Evolutionary conservation across 1,284 basidiomycete species (phyloP).

Genomic region (Caloboletus inedulis): DNA sequence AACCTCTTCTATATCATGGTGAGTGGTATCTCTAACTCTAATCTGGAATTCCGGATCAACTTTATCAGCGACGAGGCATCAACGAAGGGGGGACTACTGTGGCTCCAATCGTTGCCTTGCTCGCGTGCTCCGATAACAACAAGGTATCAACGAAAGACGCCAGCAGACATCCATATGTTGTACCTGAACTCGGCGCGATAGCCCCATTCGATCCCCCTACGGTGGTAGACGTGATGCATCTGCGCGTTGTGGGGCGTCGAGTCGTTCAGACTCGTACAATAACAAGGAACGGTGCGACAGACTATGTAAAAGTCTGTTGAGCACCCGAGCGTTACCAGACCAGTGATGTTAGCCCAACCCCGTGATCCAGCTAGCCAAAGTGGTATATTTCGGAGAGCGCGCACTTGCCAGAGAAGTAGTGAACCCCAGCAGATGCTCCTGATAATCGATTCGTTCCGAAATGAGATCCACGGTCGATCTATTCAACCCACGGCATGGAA

Average conservation of each 20-base stretch:
- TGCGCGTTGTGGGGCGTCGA: slow-evolving; percentile 47
- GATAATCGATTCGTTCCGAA: not conserved
- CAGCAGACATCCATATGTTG: slow-evolving; percentile 64
- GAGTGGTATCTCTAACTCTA: slow-evolving; percentile 51
- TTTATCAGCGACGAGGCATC: slow-evolving; percentile 4
- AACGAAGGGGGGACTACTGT: slow-evolving; percentile 55
- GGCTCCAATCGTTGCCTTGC: slow-evolving; percentile 56
- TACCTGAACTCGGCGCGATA: slow-evolving; percentile 50
- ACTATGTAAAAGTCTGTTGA: slow-evolving; percentile 75
- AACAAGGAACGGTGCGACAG: slow-evolving; percentile 6
- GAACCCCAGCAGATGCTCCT: slow-evolving; percentile 69
- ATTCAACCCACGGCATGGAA: slow-evolving; percentile 64
- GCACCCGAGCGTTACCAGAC: slow-evolving; percentile 63
- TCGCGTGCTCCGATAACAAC: slow-evolving; percentile 52
- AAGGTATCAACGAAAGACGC: slow-evolving; percentile 65
- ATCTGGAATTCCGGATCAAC: not conserved
- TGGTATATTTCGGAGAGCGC: slow-evolving; percentile 51
- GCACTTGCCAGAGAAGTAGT: slow-evolving; percentile 73
- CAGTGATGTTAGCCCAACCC: slow-evolving; percentile 61
- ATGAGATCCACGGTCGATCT: not conserved
- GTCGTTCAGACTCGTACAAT: slow-evolving; percentile 8
- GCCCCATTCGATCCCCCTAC: slow-evolving; percentile 56
- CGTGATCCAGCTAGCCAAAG: slow-evolving; percentile 73
- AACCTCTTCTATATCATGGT: slow-evolving; percentile 66
- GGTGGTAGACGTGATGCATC: slow-evolving; percentile 73